Percentiles rank a stretch among this genome's conserved stretches.
phyloP scores from a whole-genome alignment of 768 basidiomycete species.

The Collybia mongolica region DNA sequence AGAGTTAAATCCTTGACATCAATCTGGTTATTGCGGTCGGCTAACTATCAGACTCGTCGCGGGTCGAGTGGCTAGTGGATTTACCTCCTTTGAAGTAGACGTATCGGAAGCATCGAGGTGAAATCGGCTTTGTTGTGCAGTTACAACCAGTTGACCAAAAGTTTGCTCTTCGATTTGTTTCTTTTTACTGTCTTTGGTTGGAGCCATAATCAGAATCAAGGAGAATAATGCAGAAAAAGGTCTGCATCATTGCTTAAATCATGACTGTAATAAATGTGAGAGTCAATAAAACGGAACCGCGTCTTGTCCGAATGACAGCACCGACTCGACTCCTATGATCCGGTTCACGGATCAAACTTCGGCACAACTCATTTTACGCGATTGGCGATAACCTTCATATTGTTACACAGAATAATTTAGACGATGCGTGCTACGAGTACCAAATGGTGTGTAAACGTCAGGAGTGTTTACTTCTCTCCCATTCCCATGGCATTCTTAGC shows the following conservation, averaged over 20 bases:
- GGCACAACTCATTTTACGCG: too few relatives aligned
- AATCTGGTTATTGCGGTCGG: conserved; percentile 21
- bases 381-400: neutral
- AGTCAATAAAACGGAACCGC: neutral
- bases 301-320: neutral
- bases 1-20: conserved; percentile 56
- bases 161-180: too few relatives aligned
- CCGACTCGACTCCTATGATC: too few relatives aligned
- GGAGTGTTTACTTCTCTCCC: conserved; percentile 21
- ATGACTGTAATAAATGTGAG: neutral
- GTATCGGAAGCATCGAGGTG: conserved; percentile 46
- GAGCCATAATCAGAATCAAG: conserved; percentile 8
- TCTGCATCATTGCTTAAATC: neutral
- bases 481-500: conserved; percentile 53
- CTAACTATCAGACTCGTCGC: neutral
- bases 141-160: conserved; percentile 32
- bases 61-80: neutral
- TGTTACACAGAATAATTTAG: too few relatives aligned
- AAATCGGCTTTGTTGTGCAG: conserved; percentile 48
- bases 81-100: conserved; percentile 19
- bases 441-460: neutral
- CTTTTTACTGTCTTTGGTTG: conserved; percentile 8
- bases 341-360: too few relatives aligned
- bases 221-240: neutral
- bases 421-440: too few relatives aligned